Evolutionary conservation across 768 basidiomycete genomes (phyloP).

Genomic region (Leccinum sublutescens): DNA sequence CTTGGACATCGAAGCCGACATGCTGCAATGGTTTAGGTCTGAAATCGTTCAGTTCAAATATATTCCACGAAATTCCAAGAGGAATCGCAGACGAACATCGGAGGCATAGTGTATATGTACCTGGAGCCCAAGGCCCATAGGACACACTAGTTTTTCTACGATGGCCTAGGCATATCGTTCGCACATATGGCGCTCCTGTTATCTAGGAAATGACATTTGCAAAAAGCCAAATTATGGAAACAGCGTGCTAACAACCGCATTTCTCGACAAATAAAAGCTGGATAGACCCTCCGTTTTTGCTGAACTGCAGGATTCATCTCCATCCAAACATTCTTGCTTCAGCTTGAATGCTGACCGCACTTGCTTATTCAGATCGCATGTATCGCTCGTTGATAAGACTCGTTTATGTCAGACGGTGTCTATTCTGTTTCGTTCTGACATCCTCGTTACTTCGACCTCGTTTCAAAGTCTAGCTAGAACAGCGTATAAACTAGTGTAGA

Average conservation of each 20-base stretch:
- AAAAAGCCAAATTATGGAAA: conserved; percentile 59
- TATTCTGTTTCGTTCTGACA: no score
- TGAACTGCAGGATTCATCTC: conserved; percentile 18
- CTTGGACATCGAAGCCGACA: conserved; percentile 46
- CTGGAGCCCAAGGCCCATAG: not conserved
- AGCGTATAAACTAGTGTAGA: no score
- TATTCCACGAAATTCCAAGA: conserved; percentile 48
- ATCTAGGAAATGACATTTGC: conserved; percentile 37
- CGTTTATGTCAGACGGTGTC: no score
- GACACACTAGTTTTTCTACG: no score
- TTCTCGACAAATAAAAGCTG: conserved; percentile 8
- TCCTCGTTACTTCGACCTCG: no score
- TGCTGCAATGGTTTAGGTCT: conserved; percentile 60
- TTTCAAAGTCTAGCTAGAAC: no score
- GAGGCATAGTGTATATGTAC: not conserved
- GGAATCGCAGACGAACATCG: conserved; percentile 25
- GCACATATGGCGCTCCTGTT: conserved; percentile 61
- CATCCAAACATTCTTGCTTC: no score
- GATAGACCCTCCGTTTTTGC: conserved; percentile 15
- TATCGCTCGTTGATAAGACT: no score
- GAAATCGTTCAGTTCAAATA: conserved; percentile 54
- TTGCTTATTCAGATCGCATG: no score
- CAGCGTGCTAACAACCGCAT: conserved; percentile 53
- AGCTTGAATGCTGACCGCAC: no score
- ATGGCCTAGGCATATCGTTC: conserved; percentile 39